A percentile compares a stretch with the other conserved stretches of the same genome.
Evolutionary conservation across 371 early-diverging fungal genomes (phyloP).

Genomic region (Syncephalis fuscata): DNA sequence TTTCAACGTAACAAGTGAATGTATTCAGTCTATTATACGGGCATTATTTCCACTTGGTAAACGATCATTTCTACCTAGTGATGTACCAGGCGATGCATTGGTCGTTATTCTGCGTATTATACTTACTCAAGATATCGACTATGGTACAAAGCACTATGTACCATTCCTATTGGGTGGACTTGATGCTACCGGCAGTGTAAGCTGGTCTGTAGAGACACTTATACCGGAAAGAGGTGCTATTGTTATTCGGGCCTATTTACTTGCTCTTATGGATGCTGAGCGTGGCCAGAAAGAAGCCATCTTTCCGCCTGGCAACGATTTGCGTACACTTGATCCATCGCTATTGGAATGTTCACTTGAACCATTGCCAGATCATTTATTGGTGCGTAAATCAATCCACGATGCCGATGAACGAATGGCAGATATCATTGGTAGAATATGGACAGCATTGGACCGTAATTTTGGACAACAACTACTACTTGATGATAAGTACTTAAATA

Average conservation of each 20-base stretch:
- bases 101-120: constrained; percentile 69
- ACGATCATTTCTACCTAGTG: constrained; percentile 51
- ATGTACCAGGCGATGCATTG: constrained; percentile 20
- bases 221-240: constrained; percentile 61
- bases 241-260: constrained; percentile 49
- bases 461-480: constrained; percentile 26
- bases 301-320: constrained; percentile 22
- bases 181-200: constrained; percentile 24
- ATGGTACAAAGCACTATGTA: constrained; percentile 53
- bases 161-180: constrained; percentile 19
- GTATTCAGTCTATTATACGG: constrained; percentile 2
- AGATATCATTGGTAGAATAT: constrained; percentile 28
- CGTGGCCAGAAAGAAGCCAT: constrained; percentile 24
- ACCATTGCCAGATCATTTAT: too few species aligned
- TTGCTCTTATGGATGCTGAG: constrained; percentile 53
- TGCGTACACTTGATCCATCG: too few species aligned
- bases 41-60: constrained; percentile 37
- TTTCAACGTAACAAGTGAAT: constrained; percentile 1
- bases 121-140: constrained; percentile 61
- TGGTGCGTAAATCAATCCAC: too few species aligned
- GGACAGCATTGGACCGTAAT: constrained; percentile 30
- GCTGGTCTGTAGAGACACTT: constrained; percentile 26
- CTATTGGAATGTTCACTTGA: too few species aligned
- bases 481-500: constrained; percentile 22
- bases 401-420: constrained; percentile 35